phyloP scores from a whole-genome alignment of 768 basidiomycete species.

The Neoboletus magnificus region DNA sequence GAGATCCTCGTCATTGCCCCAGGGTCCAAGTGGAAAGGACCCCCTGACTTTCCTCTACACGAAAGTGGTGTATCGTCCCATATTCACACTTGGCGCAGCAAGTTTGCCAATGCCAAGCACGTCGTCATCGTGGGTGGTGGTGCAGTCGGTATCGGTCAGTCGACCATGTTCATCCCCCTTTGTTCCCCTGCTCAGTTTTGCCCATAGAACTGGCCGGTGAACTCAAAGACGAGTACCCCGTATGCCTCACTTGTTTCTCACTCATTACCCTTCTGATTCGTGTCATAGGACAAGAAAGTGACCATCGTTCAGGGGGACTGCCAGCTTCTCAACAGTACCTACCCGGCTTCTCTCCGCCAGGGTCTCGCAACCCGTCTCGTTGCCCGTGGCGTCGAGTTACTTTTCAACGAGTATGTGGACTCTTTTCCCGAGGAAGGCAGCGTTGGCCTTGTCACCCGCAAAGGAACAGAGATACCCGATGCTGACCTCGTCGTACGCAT shows the following conservation, averaged over 20 bases:
- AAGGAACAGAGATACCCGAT: slow-evolving; percentile 42
- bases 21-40: slow-evolving; percentile 54
- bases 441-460: slow-evolving; percentile 45
- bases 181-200: not conserved
- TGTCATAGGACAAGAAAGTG: slow-evolving; percentile 38
- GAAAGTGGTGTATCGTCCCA: slow-evolving; percentile 30
- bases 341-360: slow-evolving; percentile 52
- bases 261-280: slow-evolving; percentile 5
- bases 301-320: slow-evolving; percentile 58
- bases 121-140: slow-evolving; percentile 58
- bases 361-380: slow-evolving; percentile 40
- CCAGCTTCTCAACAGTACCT: slow-evolving; percentile 54
- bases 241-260: slow-evolving; percentile 16
- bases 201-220: slow-evolving; percentile 43
- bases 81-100: slow-evolving; percentile 28
- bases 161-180: not conserved
- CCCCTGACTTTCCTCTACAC: slow-evolving; percentile 41
- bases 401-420: slow-evolving; percentile 54
- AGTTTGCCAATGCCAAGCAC: slow-evolving; percentile 35
- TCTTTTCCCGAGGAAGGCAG: slow-evolving; percentile 37
- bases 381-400: slow-evolving; percentile 45
- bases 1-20: slow-evolving; percentile 57
- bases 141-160: slow-evolving; percentile 49
- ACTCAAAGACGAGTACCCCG: slow-evolving; percentile 40
- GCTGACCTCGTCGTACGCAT: slow-evolving; percentile 58